Evolutionary conservation across 2,329 filamentous ascomycete species (phyloP), one percentile per base, ranked within the genome.

Genomic region (Fusarium coicis): DNA sequence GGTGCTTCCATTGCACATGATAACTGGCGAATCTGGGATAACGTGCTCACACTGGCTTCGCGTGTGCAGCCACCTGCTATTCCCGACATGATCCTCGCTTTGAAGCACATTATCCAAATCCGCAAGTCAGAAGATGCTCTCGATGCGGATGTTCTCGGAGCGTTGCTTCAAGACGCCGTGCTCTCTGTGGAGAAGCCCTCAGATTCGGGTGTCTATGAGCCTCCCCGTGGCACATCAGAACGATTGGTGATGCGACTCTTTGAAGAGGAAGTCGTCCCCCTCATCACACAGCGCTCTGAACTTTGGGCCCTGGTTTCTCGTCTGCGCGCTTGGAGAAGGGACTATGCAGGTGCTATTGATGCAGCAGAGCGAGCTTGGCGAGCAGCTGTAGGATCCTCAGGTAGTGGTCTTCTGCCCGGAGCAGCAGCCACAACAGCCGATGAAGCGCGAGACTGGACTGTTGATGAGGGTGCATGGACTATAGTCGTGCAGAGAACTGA

Each of bases 21-120:
- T 76, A 96, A 96, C 83, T 93, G 93, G 88, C 91, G 94, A 75
- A 98, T 99, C 81, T 98, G 96, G 96, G 94, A 97, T 80, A 99
- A 99, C 77, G 92, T 98, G 21, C 89, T 99, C 64, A 96, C 95
- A 0, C 91, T 98, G 28, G 93, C 93, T 0, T 90, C 93, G 1
- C 93, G 94, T 4, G 88, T 96, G 34, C 87, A 87, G 2, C 95
- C 96, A 0, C 92, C 93, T 0, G 90, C 92, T 2, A 91, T 94
- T 78, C 81, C 86, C 1, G 94, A 98, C 70, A 89, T 97, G 56
- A 84, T 97, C 37, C 86, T 92, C 9, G 94, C 94, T 0, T 88
- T 96, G 66, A 89, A 88, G 44, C 90, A 92, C 68, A 87, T 98
- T 57, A 90, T 97, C 60, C 90, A 92, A 30, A 89, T 98, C 43